Percentiles rank a stretch among this genome's conserved stretches.
Conservation (phyloP, 164 flowering plant species). For the Akebia trifoliata region DNA sequence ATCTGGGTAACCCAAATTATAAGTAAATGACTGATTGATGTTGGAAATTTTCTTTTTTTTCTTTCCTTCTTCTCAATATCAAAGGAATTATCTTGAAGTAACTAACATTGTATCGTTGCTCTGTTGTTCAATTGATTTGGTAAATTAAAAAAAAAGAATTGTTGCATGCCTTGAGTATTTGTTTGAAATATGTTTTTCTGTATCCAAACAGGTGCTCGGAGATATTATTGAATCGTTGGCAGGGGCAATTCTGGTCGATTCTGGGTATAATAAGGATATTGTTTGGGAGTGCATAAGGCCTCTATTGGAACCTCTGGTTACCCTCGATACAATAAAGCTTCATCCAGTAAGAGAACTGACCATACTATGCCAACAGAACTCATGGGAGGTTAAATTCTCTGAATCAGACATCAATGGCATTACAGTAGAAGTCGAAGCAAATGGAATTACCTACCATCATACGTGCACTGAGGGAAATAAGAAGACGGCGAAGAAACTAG, state of each 20-base stretch:
- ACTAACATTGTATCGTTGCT: neutral
- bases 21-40: too few species aligned
- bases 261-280: conserved; percentile 45
- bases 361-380: conserved; percentile 36
- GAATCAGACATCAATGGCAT: conserved; percentile 16
- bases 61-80: too few species aligned
- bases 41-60: too few species aligned
- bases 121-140: neutral
- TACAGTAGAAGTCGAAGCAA: conserved; percentile 44
- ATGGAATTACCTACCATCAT: conserved; percentile 27
- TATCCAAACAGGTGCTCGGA: conserved; percentile 62
- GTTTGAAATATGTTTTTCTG: neutral
- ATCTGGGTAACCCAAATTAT: too few species aligned
- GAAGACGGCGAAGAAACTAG: conserved; percentile 39
- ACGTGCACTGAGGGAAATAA: conserved; percentile 32
- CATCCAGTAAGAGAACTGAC: conserved; percentile 59
- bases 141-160: neutral
- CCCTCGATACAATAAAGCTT: conserved; percentile 50
- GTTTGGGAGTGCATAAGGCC: conserved; percentile 65
- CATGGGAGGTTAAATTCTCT: conserved; percentile 17
- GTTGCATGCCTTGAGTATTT: neutral
- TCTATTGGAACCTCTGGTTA: conserved; percentile 59
- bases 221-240: conserved; percentile 91
- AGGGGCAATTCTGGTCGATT: conserved; percentile 80
- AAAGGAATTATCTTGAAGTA: neutral